A percentile compares a stretch with the other conserved stretches of the same genome.
Evolutionary conservation across 1,139 yeast species (phyloP).

Genomic region (Entelexis sorbosivorans): DNA sequence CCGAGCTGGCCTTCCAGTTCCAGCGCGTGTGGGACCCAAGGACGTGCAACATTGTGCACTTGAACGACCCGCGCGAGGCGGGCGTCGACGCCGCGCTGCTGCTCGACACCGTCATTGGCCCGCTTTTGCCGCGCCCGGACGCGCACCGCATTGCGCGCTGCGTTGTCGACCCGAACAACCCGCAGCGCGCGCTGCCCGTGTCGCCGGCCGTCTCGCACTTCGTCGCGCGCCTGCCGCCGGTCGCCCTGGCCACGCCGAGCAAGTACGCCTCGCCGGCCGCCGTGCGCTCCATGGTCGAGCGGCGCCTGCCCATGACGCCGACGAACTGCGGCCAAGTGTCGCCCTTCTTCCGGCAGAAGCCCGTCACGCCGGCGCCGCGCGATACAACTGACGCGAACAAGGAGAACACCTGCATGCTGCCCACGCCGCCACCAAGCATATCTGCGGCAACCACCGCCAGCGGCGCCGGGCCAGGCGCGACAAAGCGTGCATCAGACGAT

Average conservation of each 20-base stretch:
- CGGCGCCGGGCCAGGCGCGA: no score
- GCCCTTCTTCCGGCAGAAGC: slow-evolving; percentile 8
- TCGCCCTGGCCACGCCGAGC: neutral
- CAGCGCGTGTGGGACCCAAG: slow-evolving; percentile 78
- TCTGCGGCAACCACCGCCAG: neutral
- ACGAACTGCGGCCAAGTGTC: neutral
- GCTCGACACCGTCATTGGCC: slow-evolving; percentile 13
- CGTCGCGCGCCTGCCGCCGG: slow-evolving; percentile 8
- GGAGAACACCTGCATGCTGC: neutral
- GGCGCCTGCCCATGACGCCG: slow-evolving; percentile 3
- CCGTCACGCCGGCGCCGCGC: neutral
- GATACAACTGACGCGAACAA: neutral
- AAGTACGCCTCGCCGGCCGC: slow-evolving; percentile 3
- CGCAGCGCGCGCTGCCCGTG: slow-evolving; percentile 6
- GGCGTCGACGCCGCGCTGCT: slow-evolving; percentile 6
- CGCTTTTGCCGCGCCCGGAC: slow-evolving; percentile 6
- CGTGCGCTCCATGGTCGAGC: slow-evolving; percentile 3
- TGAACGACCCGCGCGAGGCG: slow-evolving; percentile 42
- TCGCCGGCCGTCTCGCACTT: slow-evolving; percentile 11
- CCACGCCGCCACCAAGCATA: neutral
- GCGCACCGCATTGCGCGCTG: slow-evolving; percentile 20
- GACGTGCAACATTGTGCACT: slow-evolving; percentile 39
- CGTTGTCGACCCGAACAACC: slow-evolving; percentile 15
- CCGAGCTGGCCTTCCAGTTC: slow-evolving; percentile 69
- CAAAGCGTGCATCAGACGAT: no score